phyloP scores from a whole-genome alignment of 2,329 filamentous ascomycete species.

The Cladosporium sp. region DNA sequence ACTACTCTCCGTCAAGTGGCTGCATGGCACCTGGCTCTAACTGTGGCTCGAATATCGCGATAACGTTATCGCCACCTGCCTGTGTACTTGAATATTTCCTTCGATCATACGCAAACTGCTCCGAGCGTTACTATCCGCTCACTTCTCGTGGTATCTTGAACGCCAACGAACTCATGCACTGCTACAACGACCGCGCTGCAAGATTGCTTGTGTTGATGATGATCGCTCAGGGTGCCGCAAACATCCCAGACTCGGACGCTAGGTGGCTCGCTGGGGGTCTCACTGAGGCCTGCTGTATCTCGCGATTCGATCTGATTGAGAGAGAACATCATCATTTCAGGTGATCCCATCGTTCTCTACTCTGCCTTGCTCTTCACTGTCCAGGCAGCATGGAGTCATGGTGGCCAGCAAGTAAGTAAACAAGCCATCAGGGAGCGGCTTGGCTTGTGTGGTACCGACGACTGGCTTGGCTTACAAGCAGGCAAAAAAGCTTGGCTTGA shows the following conservation, averaged over 20 bases:
- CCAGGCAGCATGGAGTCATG: slow-evolving; percentile 61
- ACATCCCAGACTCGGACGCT: slow-evolving; percentile 62
- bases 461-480: slow-evolving; percentile 1
- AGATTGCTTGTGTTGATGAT: slow-evolving; percentile 65
- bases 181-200: slow-evolving; percentile 59
- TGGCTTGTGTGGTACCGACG: not conserved
- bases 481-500: slow-evolving; percentile 3
- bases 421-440: not conserved
- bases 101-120: slow-evolving; percentile 60
- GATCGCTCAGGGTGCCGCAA: slow-evolving; percentile 67
- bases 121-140: slow-evolving; percentile 63
- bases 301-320: slow-evolving; percentile 67
- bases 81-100: slow-evolving; percentile 66
- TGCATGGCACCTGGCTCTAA: slow-evolving; percentile 44
- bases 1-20: slow-evolving; percentile 16
- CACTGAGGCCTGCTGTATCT: slow-evolving; percentile 68
- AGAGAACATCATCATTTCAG: slow-evolving; percentile 64
- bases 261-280: slow-evolving; percentile 62
- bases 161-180: slow-evolving; percentile 62
- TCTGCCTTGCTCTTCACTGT: slow-evolving; percentile 65
- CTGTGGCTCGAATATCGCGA: slow-evolving; percentile 59
- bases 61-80: slow-evolving; percentile 62
- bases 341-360: slow-evolving; percentile 60
- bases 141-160: slow-evolving; percentile 58
- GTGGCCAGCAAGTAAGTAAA: slow-evolving; percentile 3